phyloP scores from a whole-genome alignment of 352 stramenopile species.

The Hyaloperonospora brassicae region DNA sequence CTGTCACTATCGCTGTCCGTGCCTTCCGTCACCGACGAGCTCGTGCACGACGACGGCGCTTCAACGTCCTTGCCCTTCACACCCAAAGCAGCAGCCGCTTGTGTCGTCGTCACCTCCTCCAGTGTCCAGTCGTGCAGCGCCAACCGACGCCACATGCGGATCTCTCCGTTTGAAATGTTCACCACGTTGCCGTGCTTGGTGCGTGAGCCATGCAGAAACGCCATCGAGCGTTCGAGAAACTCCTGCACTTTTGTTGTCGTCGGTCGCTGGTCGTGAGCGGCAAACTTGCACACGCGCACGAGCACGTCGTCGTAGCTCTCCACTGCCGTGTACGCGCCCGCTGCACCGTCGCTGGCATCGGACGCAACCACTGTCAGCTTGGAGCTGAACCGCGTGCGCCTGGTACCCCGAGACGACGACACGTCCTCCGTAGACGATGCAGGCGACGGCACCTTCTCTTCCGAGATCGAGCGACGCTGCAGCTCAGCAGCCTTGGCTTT shows the following conservation, averaged over 20 bases:
- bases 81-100: slow-evolving; percentile 16
- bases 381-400: slow-evolving; percentile 39
- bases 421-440: slow-evolving; percentile 34
- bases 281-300: slow-evolving; percentile 63
- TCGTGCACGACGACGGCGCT: slow-evolving; percentile 29
- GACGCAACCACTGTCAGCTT: slow-evolving; percentile 21
- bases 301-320: slow-evolving; percentile 76
- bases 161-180: slow-evolving; percentile 75
- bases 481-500: slow-evolving; percentile 26
- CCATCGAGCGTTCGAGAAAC: slow-evolving; percentile 70
- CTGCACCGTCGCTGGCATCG: slow-evolving; percentile 20
- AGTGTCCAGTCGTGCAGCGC: slow-evolving; percentile 54
- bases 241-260: slow-evolving; percentile 68
- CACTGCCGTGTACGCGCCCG: slow-evolving; percentile 36
- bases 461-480: slow-evolving; percentile 20
- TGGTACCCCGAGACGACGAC: slow-evolving; percentile 35
- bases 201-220: slow-evolving; percentile 53
- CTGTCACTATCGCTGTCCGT: slow-evolving; percentile 54
- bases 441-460: slow-evolving; percentile 23
- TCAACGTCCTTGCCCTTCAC: slow-evolving; percentile 38
- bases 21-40: slow-evolving; percentile 44
- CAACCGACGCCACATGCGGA: slow-evolving; percentile 69
- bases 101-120: slow-evolving; percentile 41
- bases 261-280: slow-evolving; percentile 51
- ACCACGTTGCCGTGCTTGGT: slow-evolving; percentile 66